Evolutionary conservation across 1,284 basidiomycete species (phyloP).

Genomic region (Rhizoctonia solani): DNA sequence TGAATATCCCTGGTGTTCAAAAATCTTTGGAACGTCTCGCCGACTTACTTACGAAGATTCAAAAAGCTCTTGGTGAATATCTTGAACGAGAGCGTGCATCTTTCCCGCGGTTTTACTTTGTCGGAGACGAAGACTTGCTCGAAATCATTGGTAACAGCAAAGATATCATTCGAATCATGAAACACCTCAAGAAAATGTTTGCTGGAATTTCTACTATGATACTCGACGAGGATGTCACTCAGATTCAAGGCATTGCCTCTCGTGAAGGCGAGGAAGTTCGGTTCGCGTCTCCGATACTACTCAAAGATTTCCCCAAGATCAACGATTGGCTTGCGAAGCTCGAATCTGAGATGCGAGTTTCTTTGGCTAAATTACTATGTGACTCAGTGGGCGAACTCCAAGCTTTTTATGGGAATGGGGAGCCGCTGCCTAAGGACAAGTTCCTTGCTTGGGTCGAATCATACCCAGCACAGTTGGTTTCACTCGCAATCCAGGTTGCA

Average conservation of each 20-base stretch:
- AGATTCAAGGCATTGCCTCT: slow-evolving; percentile 89
- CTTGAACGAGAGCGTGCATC: slow-evolving; percentile 95
- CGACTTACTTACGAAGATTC: slow-evolving; percentile 96
- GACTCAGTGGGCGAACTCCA: slow-evolving; percentile 80
- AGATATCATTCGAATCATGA: slow-evolving; percentile 96
- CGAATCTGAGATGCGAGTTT: slow-evolving; percentile 93
- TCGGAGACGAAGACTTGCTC: slow-evolving; percentile 97
- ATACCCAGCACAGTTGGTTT: slow-evolving; percentile 94
- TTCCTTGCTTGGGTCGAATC: slow-evolving; percentile 91
- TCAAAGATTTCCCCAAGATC: slow-evolving; percentile 95
- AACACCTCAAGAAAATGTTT: slow-evolving; percentile 99
- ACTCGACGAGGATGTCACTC: slow-evolving; percentile 86
- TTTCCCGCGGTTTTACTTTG: slow-evolving; percentile 99
- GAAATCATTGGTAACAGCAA: slow-evolving; percentile 99
- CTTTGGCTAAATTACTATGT: slow-evolving; percentile 81
- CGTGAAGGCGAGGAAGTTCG: slow-evolving; percentile 92
- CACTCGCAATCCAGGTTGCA: slow-evolving; percentile 89
- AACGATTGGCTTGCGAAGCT: slow-evolving; percentile 97
- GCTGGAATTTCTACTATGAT: slow-evolving; percentile 91
- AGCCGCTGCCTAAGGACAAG: slow-evolving; percentile 58
- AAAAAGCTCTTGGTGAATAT: slow-evolving; percentile 99
- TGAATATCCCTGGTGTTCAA: slow-evolving; percentile 95
- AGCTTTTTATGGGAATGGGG: slow-evolving; percentile 73
- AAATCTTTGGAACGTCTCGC: slow-evolving; percentile 96
- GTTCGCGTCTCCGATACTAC: slow-evolving; percentile 80